These are phyloP conservation scores for Fusarium coffeatum DNA, from an alignment of 2,329 filamentous ascomycete genomes.

Conservation along the genomic window DNA sequence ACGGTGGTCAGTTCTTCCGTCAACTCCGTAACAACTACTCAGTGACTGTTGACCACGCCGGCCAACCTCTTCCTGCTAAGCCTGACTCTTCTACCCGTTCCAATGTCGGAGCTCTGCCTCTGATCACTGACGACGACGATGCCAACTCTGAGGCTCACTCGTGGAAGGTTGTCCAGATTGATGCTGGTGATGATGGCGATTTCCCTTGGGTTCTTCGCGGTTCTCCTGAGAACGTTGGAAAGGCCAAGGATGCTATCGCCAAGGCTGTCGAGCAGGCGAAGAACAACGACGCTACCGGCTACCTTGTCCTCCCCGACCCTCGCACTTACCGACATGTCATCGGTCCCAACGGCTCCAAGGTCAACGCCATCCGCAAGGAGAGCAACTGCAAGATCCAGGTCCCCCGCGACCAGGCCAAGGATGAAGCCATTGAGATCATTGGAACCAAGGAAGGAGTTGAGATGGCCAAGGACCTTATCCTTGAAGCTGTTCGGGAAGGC, in stretches of 20 bases:
- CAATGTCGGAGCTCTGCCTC: constrained; percentile 75
- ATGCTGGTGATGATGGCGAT: constrained; percentile 71
- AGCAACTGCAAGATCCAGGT: constrained; percentile 96
- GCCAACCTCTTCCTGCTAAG: constrained; percentile 79
- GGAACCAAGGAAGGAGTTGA: constrained; percentile 85
- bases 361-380: constrained; percentile 91
- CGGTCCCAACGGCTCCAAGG: constrained; percentile 87
- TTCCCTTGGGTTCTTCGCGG: constrained; percentile 94
- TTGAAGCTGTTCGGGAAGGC: constrained; percentile 81
- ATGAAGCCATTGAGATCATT: constrained; percentile 90
- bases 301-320: constrained; percentile 89
- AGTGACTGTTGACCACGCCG: constrained; percentile 91
- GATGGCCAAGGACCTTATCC: constrained; percentile 86
- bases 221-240: constrained; percentile 79
- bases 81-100: constrained; percentile 66
- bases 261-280: constrained; percentile 78
- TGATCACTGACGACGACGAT: constrained; percentile 89
- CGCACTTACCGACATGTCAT: constrained; percentile 91
- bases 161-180: constrained; percentile 81
- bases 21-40: constrained; percentile 85
- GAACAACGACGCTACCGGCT: constrained; percentile 80
- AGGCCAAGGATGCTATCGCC: constrained; percentile 80
- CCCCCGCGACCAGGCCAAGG: constrained; percentile 78
- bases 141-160: constrained; percentile 75
- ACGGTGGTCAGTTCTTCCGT: constrained; percentile 94